phyloP scores from a whole-genome alignment of 805 yeast species.

The Starmerella floris region DNA sequence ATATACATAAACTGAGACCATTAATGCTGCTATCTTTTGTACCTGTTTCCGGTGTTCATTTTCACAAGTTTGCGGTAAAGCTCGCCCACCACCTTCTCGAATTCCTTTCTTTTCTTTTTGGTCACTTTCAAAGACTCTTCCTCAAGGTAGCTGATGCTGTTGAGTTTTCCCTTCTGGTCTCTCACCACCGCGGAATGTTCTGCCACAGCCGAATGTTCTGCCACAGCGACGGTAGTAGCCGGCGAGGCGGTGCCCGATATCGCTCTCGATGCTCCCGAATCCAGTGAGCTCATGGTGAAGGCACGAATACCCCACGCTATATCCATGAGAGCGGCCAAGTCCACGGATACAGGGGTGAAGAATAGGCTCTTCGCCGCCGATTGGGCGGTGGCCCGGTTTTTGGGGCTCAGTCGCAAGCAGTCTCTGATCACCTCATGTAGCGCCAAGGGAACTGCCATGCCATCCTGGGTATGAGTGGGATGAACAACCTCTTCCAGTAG shows the following conservation, averaged over 20 bases:
- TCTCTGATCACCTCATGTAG: constrained; percentile 57
- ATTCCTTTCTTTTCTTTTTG: background rate
- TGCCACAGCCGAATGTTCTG: too few species aligned
- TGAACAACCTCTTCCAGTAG: constrained; percentile 60
- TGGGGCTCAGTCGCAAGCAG: constrained; percentile 62
- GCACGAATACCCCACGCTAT: background rate
- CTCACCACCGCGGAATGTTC: too few species aligned
- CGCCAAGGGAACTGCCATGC: constrained; percentile 49
- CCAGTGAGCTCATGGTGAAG: background rate
- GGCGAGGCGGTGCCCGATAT: background rate
- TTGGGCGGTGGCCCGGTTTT: constrained; percentile 48
- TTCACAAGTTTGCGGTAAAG: background rate
- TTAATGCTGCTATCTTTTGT: too few species aligned
- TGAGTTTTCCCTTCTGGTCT: too few species aligned
- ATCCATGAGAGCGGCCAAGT: constrained; percentile 29
- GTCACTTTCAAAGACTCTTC: too few species aligned
- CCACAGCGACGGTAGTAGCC: background rate
- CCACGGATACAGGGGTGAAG: constrained; percentile 60
- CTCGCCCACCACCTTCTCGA: background rate
- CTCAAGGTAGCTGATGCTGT: too few species aligned
- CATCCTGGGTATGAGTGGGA: constrained; percentile 50
- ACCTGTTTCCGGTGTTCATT: background rate
- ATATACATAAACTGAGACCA: too few species aligned
- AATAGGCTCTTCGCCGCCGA: constrained; percentile 55
- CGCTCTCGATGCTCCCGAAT: background rate